phyloP scores from a whole-genome alignment of 1,284 basidiomycete genomes.

The Ceratobasidium sp. region DNA sequence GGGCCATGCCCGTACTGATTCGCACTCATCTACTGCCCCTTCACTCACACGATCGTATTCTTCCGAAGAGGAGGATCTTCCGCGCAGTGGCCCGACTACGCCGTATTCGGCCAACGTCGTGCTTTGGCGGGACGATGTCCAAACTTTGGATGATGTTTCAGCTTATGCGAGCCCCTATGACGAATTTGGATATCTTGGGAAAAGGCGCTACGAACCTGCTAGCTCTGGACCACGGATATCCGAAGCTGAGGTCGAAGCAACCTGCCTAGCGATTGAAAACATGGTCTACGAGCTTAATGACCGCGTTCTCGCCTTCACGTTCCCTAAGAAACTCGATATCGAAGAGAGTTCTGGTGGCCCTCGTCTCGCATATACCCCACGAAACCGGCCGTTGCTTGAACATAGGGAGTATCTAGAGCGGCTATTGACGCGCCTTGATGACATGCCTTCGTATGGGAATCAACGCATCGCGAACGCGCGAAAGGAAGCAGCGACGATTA shows the following conservation, averaged over 20 bases:
- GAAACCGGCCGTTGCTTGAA: constrained; percentile 17
- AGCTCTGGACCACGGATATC: background rate
- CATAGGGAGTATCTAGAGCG: constrained; percentile 38
- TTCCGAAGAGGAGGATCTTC: constrained; percentile 42
- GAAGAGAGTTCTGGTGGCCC: background rate
- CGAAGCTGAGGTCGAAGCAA: constrained; percentile 15
- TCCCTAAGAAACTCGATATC: constrained; percentile 27
- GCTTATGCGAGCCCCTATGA: background rate
- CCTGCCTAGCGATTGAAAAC: constrained; percentile 16
- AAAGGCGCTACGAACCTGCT: background rate
- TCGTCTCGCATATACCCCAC: constrained; percentile 7
- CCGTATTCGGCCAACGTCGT: constrained; percentile 31
- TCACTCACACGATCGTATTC: constrained; percentile 46
- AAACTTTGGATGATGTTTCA: background rate
- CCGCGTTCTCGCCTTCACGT: constrained; percentile 31
- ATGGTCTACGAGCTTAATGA: constrained; percentile 32
- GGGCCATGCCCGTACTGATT: constrained; percentile 17
- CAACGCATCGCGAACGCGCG: constrained; percentile 3
- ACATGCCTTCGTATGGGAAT: constrained; percentile 13
- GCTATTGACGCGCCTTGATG: constrained; percentile 13
- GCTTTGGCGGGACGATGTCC: constrained; percentile 30
- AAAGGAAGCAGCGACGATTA: background rate
- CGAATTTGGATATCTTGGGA: constrained; percentile 6
- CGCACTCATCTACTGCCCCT: constrained; percentile 20
- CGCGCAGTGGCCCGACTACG: constrained; percentile 7